Evolutionary conservation across 257 asterid genomes (phyloP).

Genomic region (Nicotiana undulata): DNA sequence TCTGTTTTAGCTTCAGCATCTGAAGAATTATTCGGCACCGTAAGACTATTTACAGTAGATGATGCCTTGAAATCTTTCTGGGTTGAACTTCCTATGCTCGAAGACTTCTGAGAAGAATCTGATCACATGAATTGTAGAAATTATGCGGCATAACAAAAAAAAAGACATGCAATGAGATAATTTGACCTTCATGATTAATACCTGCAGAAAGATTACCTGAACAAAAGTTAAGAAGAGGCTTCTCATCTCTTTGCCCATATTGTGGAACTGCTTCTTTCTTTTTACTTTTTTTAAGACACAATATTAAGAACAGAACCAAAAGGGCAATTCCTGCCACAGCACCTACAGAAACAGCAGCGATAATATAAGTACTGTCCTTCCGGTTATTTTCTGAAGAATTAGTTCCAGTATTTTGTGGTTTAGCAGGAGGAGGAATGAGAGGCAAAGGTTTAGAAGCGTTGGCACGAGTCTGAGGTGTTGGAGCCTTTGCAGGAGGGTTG

Average conservation of each 20-base stretch:
- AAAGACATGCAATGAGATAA: background rate
- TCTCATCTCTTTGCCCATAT: constrained; percentile 42
- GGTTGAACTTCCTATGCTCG: constrained; percentile 16
- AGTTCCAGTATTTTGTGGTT: constrained; percentile 10
- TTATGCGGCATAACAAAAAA: constrained; percentile 6
- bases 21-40: constrained; percentile 15
- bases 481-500: background rate
- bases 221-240: constrained; percentile 60
- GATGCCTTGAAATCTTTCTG: constrained; percentile 23
- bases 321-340: constrained; percentile 39
- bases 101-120: constrained; percentile 43
- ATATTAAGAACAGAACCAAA: constrained; percentile 30
- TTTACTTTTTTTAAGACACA: constrained; percentile 27
- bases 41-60: constrained; percentile 20
- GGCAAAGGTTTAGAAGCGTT: constrained; percentile 11
- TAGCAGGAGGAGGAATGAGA: background rate
- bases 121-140: constrained; percentile 8
- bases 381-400: constrained; percentile 8
- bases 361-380: constrained; percentile 14
- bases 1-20: constrained; percentile 23
- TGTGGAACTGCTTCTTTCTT: constrained; percentile 25
- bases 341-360: constrained; percentile 33
- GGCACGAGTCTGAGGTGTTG: constrained; percentile 6
- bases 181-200: constrained; percentile 11
- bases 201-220: constrained; percentile 50